Evolutionary conservation across 169 alveolate species (phyloP).

Genomic region (Plasmodium sp.): DNA sequence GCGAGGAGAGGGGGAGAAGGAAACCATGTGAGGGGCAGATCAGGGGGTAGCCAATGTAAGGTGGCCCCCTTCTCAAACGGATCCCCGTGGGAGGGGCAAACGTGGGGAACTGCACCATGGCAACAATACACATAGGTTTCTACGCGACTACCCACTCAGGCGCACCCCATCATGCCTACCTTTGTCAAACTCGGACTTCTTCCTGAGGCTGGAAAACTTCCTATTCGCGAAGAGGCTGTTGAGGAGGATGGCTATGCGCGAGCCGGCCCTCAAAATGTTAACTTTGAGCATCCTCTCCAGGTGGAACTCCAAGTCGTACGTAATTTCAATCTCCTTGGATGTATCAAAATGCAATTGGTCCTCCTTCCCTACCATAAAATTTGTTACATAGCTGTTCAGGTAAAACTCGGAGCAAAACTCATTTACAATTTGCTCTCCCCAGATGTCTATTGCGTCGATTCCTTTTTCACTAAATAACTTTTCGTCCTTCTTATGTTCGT

Average conservation of each 20-base stretch:
- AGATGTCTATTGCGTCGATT: slow-evolving; percentile 78
- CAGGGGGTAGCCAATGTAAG: background rate
- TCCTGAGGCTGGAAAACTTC: slow-evolving; percentile 41
- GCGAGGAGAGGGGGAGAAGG: background rate
- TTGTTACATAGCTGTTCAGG: slow-evolving; percentile 67
- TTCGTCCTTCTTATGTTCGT: slow-evolving; percentile 83
- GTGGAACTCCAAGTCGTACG: slow-evolving; percentile 75
- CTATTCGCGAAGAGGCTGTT: slow-evolving; percentile 84
- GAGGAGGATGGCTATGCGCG: slow-evolving; percentile 85
- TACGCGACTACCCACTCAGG: background rate
- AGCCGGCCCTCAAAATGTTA: slow-evolving; percentile 89
- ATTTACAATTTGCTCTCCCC: slow-evolving; percentile 86
- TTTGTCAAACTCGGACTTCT: slow-evolving; percentile 49
- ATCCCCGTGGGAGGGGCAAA: background rate
- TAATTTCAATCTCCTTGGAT: slow-evolving; percentile 70
- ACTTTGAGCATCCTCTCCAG: slow-evolving; percentile 75
- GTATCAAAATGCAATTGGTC: slow-evolving; percentile 54
- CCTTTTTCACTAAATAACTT: slow-evolving; percentile 81
- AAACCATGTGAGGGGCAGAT: background rate
- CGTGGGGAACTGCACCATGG: background rate
- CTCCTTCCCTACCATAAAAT: slow-evolving; percentile 8
- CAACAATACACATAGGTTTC: background rate
- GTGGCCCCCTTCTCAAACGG: background rate
- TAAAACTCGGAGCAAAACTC: slow-evolving; percentile 79
- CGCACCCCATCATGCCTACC: background rate